Evolutionary conservation across 805 yeast genomes (phyloP).

Genomic region (Clavispora vitiphila): DNA sequence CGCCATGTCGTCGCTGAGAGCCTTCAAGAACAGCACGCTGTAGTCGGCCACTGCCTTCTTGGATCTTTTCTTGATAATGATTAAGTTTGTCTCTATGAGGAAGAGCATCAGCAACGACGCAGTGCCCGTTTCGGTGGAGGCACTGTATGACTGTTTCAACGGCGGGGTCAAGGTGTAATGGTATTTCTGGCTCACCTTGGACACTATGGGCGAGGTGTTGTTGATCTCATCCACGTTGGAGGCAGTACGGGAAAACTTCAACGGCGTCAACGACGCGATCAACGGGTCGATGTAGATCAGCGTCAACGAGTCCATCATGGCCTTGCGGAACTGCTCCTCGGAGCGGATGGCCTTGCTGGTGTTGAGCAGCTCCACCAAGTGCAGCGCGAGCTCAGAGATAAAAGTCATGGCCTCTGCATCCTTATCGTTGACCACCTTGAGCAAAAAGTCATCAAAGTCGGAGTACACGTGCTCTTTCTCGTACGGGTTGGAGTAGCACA

Average conservation of each 20-base stretch:
- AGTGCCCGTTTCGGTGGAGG: conserved; percentile 7
- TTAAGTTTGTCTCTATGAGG: conserved; percentile 15
- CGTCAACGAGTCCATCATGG: conserved; percentile 29
- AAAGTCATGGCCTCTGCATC: conserved; percentile 11
- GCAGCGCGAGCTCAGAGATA: conserved; percentile 13
- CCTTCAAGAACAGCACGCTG: conserved; percentile 10
- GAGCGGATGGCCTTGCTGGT: conserved; percentile 18
- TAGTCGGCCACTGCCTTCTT: conserved; percentile 10
- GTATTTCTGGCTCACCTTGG: conserved; percentile 15
- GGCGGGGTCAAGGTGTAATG: conserved; percentile 17
- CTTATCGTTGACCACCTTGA: conserved; percentile 16
- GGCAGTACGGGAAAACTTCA: conserved; percentile 24
- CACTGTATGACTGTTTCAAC: conserved; percentile 8
- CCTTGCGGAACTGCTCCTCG: conserved; percentile 33
- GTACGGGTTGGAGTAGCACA: conserved; percentile 28
- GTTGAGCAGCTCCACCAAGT: conserved; percentile 20
- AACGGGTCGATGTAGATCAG: conserved; percentile 37
- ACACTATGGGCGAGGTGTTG: conserved; percentile 13
- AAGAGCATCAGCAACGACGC: conserved; percentile 13
- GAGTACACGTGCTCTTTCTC: conserved; percentile 20
- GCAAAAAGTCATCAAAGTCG: conserved; percentile 25
- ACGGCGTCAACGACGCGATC: conserved; percentile 28
- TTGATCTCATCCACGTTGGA: conserved; percentile 25
- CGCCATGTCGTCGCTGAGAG: conserved; percentile 13
- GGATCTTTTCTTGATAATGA: conserved; percentile 13